phyloP scores from a whole-genome alignment of 305 asterid genomes.

The Withania somnifera region DNA sequence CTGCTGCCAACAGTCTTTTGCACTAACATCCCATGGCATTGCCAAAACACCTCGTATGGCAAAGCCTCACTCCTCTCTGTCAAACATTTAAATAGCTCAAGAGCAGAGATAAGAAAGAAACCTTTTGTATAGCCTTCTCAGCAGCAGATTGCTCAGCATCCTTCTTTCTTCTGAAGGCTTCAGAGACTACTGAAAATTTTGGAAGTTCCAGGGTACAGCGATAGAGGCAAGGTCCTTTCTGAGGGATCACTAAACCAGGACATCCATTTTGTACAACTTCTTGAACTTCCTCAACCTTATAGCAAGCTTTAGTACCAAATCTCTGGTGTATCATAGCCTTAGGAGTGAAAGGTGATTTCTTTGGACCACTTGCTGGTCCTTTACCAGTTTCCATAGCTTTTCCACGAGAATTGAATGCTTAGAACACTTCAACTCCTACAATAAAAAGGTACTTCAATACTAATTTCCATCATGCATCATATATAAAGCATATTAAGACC shows the following conservation, averaged over 20 bases:
- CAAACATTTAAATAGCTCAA: not conserved
- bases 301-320: conserved; percentile 58
- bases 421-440: not conserved
- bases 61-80: not conserved
- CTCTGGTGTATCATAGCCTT: conserved; percentile 76
- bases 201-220: conserved; percentile 77
- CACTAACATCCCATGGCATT: not conserved
- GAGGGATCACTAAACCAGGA: conserved; percentile 57
- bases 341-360: conserved; percentile 55
- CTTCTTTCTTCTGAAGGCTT: conserved; percentile 48
- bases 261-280: conserved; percentile 43
- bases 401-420: not conserved
- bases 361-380: conserved; percentile 21
- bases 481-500: not conserved
- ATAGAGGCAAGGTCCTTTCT: conserved; percentile 61
- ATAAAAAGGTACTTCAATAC: not conserved
- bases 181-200: conserved; percentile 61
- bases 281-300: conserved; percentile 75
- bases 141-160: conserved; percentile 97
- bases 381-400: conserved; percentile 34
- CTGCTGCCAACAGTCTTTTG: no score
- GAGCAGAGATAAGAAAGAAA: conserved; percentile 11
- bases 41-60: not conserved
- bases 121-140: conserved; percentile 78
- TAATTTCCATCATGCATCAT: not conserved